A percentile compares a stretch with the other conserved stretches of the same genome.
These are phyloP conservation scores for Phaseolus lunatus DNA, from an alignment of 306 rosid genomes.

Conservation along the genomic window DNA sequence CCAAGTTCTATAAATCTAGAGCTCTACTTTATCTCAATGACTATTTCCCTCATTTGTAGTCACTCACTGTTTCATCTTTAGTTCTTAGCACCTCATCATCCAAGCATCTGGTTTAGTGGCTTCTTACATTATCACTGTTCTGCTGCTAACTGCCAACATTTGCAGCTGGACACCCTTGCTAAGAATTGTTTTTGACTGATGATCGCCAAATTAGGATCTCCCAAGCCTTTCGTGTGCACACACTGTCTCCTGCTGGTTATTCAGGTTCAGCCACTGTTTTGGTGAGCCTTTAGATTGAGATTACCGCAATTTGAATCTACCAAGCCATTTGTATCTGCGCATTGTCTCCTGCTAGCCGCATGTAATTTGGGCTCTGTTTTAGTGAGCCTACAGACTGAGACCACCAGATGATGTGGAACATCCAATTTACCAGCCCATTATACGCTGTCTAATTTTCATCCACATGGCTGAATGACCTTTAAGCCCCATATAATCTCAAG, in stretches of 20 bases:
- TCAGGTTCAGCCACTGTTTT: background rate
- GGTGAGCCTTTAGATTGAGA: background rate
- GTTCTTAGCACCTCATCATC: background rate
- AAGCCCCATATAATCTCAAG: background rate
- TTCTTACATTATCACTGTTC: background rate
- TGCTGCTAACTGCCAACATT: background rate
- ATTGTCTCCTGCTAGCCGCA: background rate
- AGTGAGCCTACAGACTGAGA: background rate
- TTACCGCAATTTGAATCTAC: background rate
- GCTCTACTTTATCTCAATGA: background rate
- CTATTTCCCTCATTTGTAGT: background rate
- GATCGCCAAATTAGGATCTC: background rate
- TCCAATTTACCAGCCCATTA: background rate
- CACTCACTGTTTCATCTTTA: background rate
- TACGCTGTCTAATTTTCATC: background rate
- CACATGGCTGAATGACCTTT: background rate
- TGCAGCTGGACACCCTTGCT: background rate
- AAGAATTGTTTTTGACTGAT: background rate
- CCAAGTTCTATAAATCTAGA: background rate
- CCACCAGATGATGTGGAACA: background rate
- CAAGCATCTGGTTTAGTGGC: background rate
- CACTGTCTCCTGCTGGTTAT: background rate
- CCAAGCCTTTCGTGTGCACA: background rate
- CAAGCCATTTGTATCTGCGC: background rate
- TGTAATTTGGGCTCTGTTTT: background rate